Evolutionary conservation across 2,329 filamentous ascomycete species (phyloP), one percentile per base, ranked within the genome.

Genomic region (Fulvia fulva): DNA sequence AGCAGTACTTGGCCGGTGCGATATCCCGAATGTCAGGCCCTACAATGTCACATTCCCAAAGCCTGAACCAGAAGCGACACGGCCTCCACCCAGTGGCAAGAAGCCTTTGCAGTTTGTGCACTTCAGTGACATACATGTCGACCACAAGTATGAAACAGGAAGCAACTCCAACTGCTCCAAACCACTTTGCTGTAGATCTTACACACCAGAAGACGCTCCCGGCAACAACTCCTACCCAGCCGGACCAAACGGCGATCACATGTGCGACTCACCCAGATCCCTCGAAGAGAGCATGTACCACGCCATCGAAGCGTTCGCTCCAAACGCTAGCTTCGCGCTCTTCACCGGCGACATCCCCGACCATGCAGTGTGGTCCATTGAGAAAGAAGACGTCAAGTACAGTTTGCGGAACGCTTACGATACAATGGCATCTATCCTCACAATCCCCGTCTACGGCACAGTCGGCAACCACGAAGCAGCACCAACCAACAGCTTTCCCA

Each of bases 261-360:
- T 78, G 3, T 85, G 83, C 58, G 82, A 85, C 63, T 68, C 76
- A 0, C 83, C 83, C 0, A 59, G 77, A 14, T 73, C 68, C 16
- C 74, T 85, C 1, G 81, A 84, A 63, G 68, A 80, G 52, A 84
- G 81, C 72, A 79, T 85, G 80, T 71, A 74, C 55, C 63, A 58
- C 12, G 75, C 75, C 14, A 75, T 78, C 53, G 62, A 73, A 47
- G 62, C 72, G 7, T 60, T 81, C n/a, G 66, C 63, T 22, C 65
- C 68, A 1, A 73, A 82, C 57, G 77, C 80, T 0, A 75, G 76
- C 1, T 83, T 86, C 59, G 73, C 77, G n/a, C 75, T 86, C 51
- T 86, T 84, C 70, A 86, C 83, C 0, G 83, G 83, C 5, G 83
- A 86, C 59, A 76, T 85, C 26, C 74, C 84, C 9, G 80, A 83